Evolutionary conservation across 2,329 filamentous ascomycete genomes (phyloP).

Genomic region (Hirsutella thompsonii): DNA sequence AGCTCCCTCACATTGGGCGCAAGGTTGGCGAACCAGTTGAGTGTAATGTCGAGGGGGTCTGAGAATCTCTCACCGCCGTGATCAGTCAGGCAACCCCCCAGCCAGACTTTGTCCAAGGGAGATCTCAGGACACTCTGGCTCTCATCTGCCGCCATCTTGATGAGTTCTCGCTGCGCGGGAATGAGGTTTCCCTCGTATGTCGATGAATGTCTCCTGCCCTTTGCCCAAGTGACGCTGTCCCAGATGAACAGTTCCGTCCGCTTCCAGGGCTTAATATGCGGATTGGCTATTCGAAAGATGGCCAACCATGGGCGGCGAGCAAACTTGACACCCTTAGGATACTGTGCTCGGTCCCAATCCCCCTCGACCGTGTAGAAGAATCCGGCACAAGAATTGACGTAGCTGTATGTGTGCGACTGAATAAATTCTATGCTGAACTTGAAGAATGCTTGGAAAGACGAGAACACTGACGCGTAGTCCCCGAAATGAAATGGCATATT

Average conservation of each 20-base stretch:
- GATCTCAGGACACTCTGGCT: constrained; percentile 13
- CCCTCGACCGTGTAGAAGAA: constrained; percentile 33
- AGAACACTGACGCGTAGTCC: constrained; percentile 4
- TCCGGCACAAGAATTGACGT: constrained; percentile 16
- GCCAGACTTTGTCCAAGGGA: constrained; percentile 30
- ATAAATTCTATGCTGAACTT: constrained; percentile 5
- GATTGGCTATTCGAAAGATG: constrained; percentile 30
- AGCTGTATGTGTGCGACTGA: too few relatives aligned
- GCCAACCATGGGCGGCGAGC: constrained; percentile 37
- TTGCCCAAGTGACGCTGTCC: constrained; percentile 26
- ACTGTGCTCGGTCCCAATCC: constrained; percentile 1
- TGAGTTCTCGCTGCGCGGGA: constrained; percentile 30
- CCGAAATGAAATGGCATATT: constrained; percentile 10
- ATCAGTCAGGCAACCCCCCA: constrained; percentile 21
- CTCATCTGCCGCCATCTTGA: constrained; percentile 21
- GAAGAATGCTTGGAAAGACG: constrained; percentile 12
- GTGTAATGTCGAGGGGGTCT: constrained; percentile 28
- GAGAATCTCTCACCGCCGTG: constrained; percentile 7
- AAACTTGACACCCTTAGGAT: constrained; percentile 7
- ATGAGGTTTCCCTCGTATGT: constrained; percentile 23
- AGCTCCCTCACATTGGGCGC: constrained; percentile 16
- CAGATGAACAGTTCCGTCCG: constrained; percentile 40
- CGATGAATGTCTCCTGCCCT: constrained; percentile 7
- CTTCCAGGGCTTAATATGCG: constrained; percentile 17
- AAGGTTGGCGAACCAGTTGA: constrained; percentile 22